These are phyloP conservation scores for Debaryomycetaceae sp. DNA, from an alignment of 1,139 yeast species.

Conservation along the genomic window DNA sequence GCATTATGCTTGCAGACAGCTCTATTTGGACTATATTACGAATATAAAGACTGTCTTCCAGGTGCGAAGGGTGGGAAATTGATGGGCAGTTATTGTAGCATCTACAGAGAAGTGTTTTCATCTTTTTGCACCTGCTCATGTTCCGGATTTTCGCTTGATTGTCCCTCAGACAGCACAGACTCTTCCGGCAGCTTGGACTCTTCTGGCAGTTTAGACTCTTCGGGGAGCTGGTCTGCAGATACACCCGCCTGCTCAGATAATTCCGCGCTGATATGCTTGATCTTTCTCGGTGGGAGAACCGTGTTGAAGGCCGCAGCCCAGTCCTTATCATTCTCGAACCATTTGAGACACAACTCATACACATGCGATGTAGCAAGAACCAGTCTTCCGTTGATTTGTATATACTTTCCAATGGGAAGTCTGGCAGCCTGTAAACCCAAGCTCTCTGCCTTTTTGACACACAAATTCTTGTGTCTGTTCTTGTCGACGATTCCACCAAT, in stretches of 20 bases:
- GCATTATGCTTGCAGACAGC: no score
- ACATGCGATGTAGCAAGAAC: conserved; percentile 95
- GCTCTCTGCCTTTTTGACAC: conserved; percentile 75
- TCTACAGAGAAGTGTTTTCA: no score
- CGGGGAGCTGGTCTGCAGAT: neutral
- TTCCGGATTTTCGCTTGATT: neutral
- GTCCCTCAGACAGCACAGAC: no score
- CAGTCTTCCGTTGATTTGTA: conserved; percentile 77
- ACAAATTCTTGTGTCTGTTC: conserved; percentile 80
- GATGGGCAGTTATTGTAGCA: no score
- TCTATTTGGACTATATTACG: no score
- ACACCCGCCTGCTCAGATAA: no score
- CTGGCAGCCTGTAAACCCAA: conserved; percentile 72
- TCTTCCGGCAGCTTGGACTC: no score
- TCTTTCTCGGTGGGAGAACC: conserved; percentile 80
- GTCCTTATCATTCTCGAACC: conserved; percentile 65
- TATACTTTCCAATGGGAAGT: conserved; percentile 84
- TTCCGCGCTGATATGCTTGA: no score
- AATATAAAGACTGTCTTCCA: no score
- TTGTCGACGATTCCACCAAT: conserved; percentile 97
- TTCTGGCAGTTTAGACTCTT: neutral
- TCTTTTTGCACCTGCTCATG: no score
- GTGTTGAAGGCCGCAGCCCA: conserved; percentile 87
- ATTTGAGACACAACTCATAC: conserved; percentile 76
- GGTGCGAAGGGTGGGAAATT: no score